Conservation (phyloP, 345 rosid species). For the Acer campestre region DNA sequence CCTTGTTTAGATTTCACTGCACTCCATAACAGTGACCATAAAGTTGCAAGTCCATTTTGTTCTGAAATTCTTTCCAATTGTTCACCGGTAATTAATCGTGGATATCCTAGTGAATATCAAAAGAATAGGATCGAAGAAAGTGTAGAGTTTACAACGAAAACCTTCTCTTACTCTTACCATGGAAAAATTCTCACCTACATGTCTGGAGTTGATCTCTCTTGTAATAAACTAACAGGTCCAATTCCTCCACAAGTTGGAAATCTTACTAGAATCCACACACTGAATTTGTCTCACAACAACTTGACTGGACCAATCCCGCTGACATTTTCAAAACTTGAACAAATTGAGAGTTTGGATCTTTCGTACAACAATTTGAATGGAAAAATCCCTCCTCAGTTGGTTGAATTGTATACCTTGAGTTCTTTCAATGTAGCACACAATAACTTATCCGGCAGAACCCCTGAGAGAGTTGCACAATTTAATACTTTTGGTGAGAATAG, state of each 20-base stretch:
- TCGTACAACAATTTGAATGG: too few relatives aligned
- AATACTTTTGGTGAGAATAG: background rate
- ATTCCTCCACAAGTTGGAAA: constrained; percentile 34
- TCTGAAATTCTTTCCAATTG: too few relatives aligned
- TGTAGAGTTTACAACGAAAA: constrained; percentile 16
- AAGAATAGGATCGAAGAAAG: background rate
- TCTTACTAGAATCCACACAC: constrained; percentile 6
- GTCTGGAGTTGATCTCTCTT: constrained; percentile 38
- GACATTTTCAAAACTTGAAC: constrained; percentile 23
- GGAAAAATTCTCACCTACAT: constrained; percentile 16
- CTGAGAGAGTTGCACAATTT: background rate
- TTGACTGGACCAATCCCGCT: constrained; percentile 30
- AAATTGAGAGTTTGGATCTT: too few relatives aligned
- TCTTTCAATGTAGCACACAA: constrained; percentile 20
- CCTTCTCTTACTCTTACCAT: background rate
- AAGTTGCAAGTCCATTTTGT: too few relatives aligned
- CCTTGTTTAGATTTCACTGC: too few relatives aligned
- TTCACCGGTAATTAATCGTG: too few relatives aligned
- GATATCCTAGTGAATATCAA: too few relatives aligned
- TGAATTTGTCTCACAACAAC: constrained; percentile 38
- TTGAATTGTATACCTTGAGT: too few relatives aligned
- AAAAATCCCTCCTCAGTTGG: too few relatives aligned
- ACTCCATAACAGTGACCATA: too few relatives aligned
- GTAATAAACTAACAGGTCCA: constrained; percentile 18
- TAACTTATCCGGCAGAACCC: too few relatives aligned